These are phyloP conservation scores for Penicillium sp. DNA, from an alignment of 2,329 filamentous ascomycete species.

Conservation along the genomic window DNA sequence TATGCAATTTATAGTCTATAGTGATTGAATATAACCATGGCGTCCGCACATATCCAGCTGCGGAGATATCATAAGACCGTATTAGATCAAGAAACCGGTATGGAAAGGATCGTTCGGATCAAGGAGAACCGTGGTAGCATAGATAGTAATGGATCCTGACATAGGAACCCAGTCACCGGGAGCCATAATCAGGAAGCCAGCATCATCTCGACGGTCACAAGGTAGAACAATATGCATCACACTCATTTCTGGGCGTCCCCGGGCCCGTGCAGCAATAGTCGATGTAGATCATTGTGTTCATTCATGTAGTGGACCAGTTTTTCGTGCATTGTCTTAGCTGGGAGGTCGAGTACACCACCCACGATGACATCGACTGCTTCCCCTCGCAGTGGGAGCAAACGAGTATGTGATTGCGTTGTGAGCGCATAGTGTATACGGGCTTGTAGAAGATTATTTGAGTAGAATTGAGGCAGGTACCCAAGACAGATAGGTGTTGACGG, in stretches of 20 bases:
- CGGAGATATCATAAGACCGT: not conserved
- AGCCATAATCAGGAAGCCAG: conserved; percentile 52
- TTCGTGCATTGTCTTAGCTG: conserved; percentile 51
- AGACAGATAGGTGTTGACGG: no score
- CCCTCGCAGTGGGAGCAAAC: conserved; percentile 25
- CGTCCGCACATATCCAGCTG: not conserved
- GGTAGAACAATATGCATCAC: conserved; percentile 48
- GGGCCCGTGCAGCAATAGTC: conserved; percentile 53
- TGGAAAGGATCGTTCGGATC: conserved; percentile 52
- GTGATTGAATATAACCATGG: not conserved
- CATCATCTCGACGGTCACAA: conserved; percentile 49
- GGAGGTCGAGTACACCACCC: conserved; percentile 50
- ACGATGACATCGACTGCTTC: conserved; percentile 55
- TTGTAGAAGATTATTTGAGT: no score
- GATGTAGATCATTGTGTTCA: conserved; percentile 45
- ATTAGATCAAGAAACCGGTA: conserved; percentile 35
- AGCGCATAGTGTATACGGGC: not conserved
- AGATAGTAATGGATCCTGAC: conserved; percentile 53
- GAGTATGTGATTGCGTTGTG: not conserved
- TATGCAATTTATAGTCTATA: not conserved
- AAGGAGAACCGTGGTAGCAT: conserved; percentile 48
- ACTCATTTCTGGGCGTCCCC: conserved; percentile 46
- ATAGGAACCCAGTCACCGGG: conserved; percentile 51
- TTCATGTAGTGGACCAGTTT: conserved; percentile 50
- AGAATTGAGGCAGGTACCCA: no score